Evolutionary conservation across 2,329 filamentous ascomycete species (phyloP).

Genomic region (Lasiodiplodia sp.): DNA sequence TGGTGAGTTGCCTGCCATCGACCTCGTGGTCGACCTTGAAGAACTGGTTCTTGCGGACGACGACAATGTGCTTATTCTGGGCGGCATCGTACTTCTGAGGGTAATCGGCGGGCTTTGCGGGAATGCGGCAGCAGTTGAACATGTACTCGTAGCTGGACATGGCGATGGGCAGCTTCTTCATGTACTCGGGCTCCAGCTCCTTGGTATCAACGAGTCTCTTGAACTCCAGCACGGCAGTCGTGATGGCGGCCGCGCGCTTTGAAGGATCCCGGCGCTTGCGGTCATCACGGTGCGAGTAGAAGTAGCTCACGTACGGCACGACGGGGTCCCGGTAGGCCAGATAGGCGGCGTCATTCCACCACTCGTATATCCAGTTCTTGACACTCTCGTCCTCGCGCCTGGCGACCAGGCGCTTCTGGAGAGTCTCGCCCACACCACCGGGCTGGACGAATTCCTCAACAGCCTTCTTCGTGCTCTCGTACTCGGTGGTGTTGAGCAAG

Average conservation of each 20-base stretch:
- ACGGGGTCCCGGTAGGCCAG: conserved; percentile 93
- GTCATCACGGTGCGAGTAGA: conserved; percentile 98
- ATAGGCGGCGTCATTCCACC: conserved; percentile 98
- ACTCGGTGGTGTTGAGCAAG: conserved; percentile 72
- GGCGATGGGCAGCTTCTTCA: conserved; percentile 96
- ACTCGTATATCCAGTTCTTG: conserved; percentile 96
- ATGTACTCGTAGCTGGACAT: conserved; percentile 99
- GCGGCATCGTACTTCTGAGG: conserved; percentile 78
- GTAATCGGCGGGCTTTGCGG: conserved; percentile 81
- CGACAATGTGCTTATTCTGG: conserved; percentile 86
- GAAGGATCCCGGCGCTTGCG: conserved; percentile 83
- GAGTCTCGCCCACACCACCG: conserved; percentile 79
- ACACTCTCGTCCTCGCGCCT: conserved; percentile 78
- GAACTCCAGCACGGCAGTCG: conserved; percentile 86
- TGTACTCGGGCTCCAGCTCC: conserved; percentile 93
- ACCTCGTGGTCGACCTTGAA: conserved; percentile 89
- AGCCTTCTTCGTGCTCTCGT: conserved; percentile 77
- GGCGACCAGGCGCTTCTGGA: conserved; percentile 87
- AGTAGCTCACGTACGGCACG: conserved; percentile 98
- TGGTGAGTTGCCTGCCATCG: conserved; percentile 84
- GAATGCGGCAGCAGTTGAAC: conserved; percentile 93
- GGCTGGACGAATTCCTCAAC: conserved; percentile 88
- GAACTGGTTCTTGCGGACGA: conserved; percentile 94
- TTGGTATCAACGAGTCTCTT: conserved; percentile 87
- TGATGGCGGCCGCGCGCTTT: conserved; percentile 91